Base-by-base conservation (phyloP, 2,329 filamentous ascomycete species). In the Xylaria sp. region DNA sequence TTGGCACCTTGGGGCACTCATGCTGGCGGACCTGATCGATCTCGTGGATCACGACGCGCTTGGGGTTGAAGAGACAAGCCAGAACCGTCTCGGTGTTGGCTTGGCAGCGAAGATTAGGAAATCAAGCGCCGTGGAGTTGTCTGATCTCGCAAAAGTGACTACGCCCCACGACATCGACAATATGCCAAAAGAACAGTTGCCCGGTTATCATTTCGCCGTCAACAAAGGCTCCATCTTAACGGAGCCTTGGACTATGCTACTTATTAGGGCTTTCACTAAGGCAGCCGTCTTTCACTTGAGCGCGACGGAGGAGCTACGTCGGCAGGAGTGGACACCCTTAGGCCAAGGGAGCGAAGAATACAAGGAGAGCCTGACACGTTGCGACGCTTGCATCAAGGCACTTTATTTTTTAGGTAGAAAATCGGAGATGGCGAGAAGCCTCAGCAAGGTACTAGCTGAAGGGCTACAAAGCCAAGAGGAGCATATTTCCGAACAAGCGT, bases 161-260 rank as follows among this genome's bases (percentile, higher is more conserved):
- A 79, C 79, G 43, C 76, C 74, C 4, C 74, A 74, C 3, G 69
- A 65, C 48, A 67, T 64, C 6, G 65, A 25, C 54, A 47, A 38
- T 17, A 40, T 51, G 54, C 67, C 73, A 48, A 41, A 21, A 23
- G 68, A 73, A 6, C 69, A 74, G 35, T 70, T 78, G 31, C 66
- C 72, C 21, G 79, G 81, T 21, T 82, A 84, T 55, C 84, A 86
- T 68, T 80, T 81, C 58, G 83, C 83, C 0, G 76, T 85, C 23
- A 82, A 79, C 41, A 78, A 85, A 60, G 83, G 81, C 2, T 81
- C 84, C 1, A 75, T 87, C n/a, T 69, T 87, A 57, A 85, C 83
- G 0, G 85, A 87, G 65, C 85, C 85, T 2, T 87, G 85, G 85
- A 85, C 84, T 1, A 80, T 81, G 10, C 19, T 58, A n/a, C 40